Evolutionary conservation across 495 filamentous ascomycete genomes (phyloP).

Genomic region (Aspergillus bertholletiae): DNA sequence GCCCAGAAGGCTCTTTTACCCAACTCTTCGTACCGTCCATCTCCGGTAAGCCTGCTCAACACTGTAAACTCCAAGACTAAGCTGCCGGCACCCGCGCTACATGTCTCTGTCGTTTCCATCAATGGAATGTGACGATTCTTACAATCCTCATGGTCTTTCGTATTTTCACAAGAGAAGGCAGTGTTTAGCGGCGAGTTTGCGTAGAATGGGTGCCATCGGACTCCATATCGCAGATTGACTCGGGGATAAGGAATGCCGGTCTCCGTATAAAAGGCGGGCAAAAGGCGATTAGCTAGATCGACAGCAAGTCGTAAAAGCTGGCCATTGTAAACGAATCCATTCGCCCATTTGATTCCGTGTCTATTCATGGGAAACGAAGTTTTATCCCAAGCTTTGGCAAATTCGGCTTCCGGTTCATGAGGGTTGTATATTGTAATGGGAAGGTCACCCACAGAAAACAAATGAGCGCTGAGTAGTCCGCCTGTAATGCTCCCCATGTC

Average conservation of each 20-base stretch:
- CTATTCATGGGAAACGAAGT: conserved; percentile 26
- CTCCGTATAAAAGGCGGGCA: conserved; percentile 85
- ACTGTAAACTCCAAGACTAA: conserved; percentile 90
- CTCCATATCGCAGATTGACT: conserved; percentile 87
- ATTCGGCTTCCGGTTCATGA: conserved; percentile 27
- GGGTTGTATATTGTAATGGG: conserved; percentile 77
- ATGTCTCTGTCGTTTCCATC: conserved; percentile 87
- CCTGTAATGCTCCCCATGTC: conserved; percentile 29
- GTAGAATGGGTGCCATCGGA: conserved; percentile 69
- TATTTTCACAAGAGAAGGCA: conserved; percentile 21
- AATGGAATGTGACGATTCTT: conserved; percentile 29
- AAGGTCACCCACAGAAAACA: conserved; percentile 85
- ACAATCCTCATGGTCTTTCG: conserved; percentile 26
- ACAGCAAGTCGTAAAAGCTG: conserved; percentile 82
- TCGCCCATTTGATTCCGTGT: conserved; percentile 64
- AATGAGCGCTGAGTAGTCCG: conserved; percentile 85
- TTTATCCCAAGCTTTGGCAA: conserved; percentile 40
- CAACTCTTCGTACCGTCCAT: conserved; percentile 78
- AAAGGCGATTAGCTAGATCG: conserved; percentile 75
- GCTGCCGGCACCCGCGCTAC: conserved; percentile 92
- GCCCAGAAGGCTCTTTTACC: conserved; percentile 94
- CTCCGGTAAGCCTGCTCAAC: conserved; percentile 82
- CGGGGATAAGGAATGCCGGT: conserved; percentile 93
- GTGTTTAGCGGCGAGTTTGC: conserved; percentile 68
- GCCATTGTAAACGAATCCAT: conserved; percentile 81